Conservation (phyloP, 495 filamentous ascomycete species). For the Antarctomyces pellizariae region DNA sequence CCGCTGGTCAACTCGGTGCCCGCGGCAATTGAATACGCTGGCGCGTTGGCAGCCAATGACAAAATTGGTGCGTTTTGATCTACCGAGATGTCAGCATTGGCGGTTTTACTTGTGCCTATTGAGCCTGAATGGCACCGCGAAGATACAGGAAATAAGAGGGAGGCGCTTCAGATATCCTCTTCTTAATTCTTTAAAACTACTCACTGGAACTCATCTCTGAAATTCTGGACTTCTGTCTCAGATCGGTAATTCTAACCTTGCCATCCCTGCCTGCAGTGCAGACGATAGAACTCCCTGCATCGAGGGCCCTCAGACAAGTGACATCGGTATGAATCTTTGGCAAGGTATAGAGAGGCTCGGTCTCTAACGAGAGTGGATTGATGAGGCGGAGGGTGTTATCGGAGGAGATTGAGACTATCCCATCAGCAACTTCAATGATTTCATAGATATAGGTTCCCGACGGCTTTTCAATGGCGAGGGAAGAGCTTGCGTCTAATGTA, state of each 20-base stretch:
- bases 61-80: slow-evolving; percentile 25
- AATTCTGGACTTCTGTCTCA: slow-evolving; percentile 15
- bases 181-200: background rate
- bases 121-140: background rate
- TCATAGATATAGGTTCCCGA: slow-evolving; percentile 26
- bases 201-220: slow-evolving; percentile 1
- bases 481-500: slow-evolving; percentile 17
- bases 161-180: no score
- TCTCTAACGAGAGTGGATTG: slow-evolving; percentile 21
- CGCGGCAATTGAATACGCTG: slow-evolving; percentile 36
- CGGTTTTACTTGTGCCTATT: slow-evolving; percentile 4
- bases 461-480: slow-evolving; percentile 19
- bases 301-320: slow-evolving; percentile 28
- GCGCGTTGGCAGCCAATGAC: slow-evolving; percentile 39
- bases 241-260: slow-evolving; percentile 31
- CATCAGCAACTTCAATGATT: slow-evolving; percentile 20
- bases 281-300: slow-evolving; percentile 18
- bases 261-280: slow-evolving; percentile 41
- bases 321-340: slow-evolving; percentile 27
- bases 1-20: slow-evolving; percentile 60
- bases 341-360: slow-evolving; percentile 18
- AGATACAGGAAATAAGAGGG: no score
- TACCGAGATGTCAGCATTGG: no score
- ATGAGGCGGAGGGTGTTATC: slow-evolving; percentile 32
- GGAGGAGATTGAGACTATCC: slow-evolving; percentile 24